Conservation (phyloP, 305 asterid species). For the Solanum hybrid region DNA sequence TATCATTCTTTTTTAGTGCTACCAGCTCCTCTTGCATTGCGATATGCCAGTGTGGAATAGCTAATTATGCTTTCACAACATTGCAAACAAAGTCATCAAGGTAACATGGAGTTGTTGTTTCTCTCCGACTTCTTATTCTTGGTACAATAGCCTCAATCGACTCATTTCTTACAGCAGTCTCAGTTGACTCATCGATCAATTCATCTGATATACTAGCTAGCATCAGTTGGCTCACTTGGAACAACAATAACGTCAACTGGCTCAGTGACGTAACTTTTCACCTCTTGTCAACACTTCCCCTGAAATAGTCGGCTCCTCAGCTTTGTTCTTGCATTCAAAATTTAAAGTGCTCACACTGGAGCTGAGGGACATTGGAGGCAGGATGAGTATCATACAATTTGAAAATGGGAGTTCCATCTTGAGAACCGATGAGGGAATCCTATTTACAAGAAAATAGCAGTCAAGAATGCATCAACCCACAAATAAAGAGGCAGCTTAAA, state of each 20-base stretch:
- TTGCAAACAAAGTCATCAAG: neutral
- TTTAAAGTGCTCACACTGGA: neutral
- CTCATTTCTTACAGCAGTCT: neutral
- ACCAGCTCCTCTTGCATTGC: neutral
- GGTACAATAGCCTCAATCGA: neutral
- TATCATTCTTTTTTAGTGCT: neutral
- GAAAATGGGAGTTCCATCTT: neutral
- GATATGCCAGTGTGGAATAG: neutral
- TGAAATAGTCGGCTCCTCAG: neutral
- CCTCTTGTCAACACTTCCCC: neutral
- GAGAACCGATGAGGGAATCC: neutral
- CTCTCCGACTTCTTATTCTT: neutral
- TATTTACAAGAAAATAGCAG: neutral
- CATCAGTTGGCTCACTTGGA: neutral
- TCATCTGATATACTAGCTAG: neutral
- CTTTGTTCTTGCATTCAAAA: neutral
- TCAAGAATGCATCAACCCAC: neutral
- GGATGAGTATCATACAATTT: neutral
- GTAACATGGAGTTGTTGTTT: neutral
- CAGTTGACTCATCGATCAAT: neutral
- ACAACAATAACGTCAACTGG: neutral
- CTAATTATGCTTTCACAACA: neutral
- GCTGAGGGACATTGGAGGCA: neutral
- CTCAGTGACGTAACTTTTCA: neutral
- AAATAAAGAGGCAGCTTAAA: neutral